phyloP scores from a whole-genome alignment of 2,329 filamentous ascomycete species.

The Tetracladium maxilliforme region DNA sequence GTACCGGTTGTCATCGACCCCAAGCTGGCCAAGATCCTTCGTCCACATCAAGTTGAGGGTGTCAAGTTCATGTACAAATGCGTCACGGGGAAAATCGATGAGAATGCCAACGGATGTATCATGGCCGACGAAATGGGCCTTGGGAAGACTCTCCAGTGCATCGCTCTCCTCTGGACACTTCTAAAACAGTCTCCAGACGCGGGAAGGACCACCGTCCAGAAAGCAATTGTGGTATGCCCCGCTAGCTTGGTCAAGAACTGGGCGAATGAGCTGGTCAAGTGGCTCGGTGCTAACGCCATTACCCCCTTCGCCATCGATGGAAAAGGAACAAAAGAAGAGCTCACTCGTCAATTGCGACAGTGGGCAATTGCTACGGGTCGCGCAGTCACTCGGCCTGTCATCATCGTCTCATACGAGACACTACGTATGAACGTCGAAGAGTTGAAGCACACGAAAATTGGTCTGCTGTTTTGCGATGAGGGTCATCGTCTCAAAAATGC shows the following conservation, averaged over 20 bases:
- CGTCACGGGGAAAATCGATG: conserved; percentile 88
- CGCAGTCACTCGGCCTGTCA: conserved; percentile 75
- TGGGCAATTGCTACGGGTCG: conserved; percentile 92
- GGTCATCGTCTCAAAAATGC: conserved; percentile 94
- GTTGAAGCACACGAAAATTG: conserved; percentile 79
- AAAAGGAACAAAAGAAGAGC: conserved; percentile 87
- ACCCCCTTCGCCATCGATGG: conserved; percentile 93
- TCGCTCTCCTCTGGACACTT: conserved; percentile 90
- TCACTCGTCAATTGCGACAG: conserved; percentile 79
- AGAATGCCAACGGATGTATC: conserved; percentile 90
- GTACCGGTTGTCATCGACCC: conserved; percentile 98
- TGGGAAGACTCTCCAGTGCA: conserved; percentile 95
- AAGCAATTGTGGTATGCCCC: conserved; percentile 91
- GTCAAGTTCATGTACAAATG: conserved; percentile 96
- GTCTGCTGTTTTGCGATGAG: conserved; percentile 87
- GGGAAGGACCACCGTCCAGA: conserved; percentile 87
- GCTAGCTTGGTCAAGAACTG: conserved; percentile 95
- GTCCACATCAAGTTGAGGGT: conserved; percentile 94
- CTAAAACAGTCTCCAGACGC: conserved; percentile 91
- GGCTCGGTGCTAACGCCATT: conserved; percentile 84
- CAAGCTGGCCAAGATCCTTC: conserved; percentile 70
- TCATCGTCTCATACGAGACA: conserved; percentile 97
- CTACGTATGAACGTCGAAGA: conserved; percentile 82
- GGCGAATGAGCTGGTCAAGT: conserved; percentile 94
- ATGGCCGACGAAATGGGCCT: conserved; percentile 99